phyloP scores from a whole-genome alignment of 176 grass and related monocot genomes.

The Musa troglodytarum region DNA sequence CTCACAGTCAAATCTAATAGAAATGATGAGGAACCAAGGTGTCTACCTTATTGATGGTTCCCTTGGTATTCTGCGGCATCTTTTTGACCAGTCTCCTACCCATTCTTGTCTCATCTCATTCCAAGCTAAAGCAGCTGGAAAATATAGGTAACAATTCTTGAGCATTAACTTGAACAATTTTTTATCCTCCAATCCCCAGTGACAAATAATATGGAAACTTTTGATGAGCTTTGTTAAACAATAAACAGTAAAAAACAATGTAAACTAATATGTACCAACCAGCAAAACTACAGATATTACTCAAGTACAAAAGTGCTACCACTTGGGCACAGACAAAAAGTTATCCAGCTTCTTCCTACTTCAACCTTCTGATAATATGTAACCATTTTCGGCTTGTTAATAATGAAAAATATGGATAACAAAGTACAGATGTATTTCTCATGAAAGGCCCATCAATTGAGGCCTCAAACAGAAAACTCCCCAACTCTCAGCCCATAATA shows the following conservation, averaged over 20 bases:
- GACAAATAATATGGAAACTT: neutral
- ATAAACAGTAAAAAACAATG: neutral
- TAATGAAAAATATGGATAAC: no score
- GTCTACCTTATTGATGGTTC: constrained; percentile 12
- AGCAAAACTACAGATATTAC: no score
- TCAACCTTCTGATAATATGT: no score
- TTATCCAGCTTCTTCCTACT: no score
- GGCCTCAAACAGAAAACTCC: no score
- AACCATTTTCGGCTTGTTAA: no score
- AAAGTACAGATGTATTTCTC: no score
- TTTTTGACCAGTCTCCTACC: constrained; percentile 10
- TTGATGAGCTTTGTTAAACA: neutral
- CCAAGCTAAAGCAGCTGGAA: constrained; percentile 12
- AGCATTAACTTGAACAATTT: neutral
- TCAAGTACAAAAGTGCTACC: no score
- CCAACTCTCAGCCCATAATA: no score
- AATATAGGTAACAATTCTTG: neutral
- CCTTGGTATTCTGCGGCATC: neutral
- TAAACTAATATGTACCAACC: neutral
- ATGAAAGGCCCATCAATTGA: no score
- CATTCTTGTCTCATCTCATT: constrained; percentile 19
- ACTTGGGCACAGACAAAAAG: no score
- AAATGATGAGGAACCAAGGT: neutral
- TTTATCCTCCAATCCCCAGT: neutral
- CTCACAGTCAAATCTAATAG: neutral